Base-by-base conservation (phyloP, 1,284 basidiomycete species). In the Cryptococcus sp. region DNA sequence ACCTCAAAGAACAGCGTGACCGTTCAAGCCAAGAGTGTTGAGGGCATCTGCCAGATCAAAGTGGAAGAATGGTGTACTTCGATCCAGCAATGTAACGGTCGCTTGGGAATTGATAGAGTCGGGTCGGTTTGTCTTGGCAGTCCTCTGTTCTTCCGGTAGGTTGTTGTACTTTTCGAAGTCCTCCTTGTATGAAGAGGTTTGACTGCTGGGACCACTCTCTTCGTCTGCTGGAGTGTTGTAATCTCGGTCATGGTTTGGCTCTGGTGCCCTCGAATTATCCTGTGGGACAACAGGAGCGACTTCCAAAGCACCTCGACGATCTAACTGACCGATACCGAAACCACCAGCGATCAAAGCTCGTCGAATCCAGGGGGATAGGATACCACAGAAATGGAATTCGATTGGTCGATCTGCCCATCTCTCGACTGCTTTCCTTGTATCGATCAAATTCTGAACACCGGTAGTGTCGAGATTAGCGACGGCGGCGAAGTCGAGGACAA, bases 351-450 rank as follows among this genome's bases (percentile, higher is more conserved):
- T 79, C 44, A 96, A 81, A 2, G 88, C 90, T 46, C 91, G 85
- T 53, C 88, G 84, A 52, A 93, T 91, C 94, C 94, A 98, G 0
- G 92, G 91, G 0, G 90, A 93, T 49, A 93, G 81, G 49, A 98
- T 82, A 45, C 72, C 73, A 22, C 68, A 59, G 52, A 77, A 77
- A 63, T 76, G 75, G 67, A 89, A 88, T 73, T 91, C 86, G 31
- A 96, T 84, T 2, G 84, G 80, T 56, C 79, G 80, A 63, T 91
- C 83, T 3, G 86, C 82, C 86, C 91, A 98, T 66, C 85, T 82
- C 70, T 97, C 91, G 21, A 98, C 81, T 69, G 90, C 88, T 43
- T 78, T 83, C 18, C 91, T 83, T 1, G 91, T 84, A 70, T 98
- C 94, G 50, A 96, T 85, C 28, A 98, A 79, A 34, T 89, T 83